Base-by-base conservation (phyloP, 1,284 basidiomycete genomes). In the Omphalotus olearius region DNA sequence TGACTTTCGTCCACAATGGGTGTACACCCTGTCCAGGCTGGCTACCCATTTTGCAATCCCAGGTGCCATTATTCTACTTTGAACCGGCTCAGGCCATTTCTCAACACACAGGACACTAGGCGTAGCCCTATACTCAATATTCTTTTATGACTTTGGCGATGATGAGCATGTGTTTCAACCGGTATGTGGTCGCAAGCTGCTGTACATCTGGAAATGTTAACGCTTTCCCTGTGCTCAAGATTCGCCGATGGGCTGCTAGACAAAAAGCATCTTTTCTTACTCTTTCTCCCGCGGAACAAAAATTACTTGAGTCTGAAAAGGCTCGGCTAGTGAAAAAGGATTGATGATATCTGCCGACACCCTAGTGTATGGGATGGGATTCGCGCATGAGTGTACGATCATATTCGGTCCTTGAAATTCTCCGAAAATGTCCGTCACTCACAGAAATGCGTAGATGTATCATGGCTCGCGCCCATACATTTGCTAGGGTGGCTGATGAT, bases 91-190 rank as follows among this genome's bases (percentile, higher is more conserved):
- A 23, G 30, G 30, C 30, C 2, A 33, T 13, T 9, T 33, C 30
- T 33, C 3, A 33, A 33, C 13, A 33, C 9, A 33, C 30, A 33
- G 7, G 30, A 33, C 4, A 7, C 30, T 54, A 87, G 85, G 69
- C 30, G 66, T 74, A 13, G 59, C 73, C 16, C 26, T 80, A 3
- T 87, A 88, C 56, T 74, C 74, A 6, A 67, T 82, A n/a, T 82
- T 87, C 61, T 67, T 81, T 47, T 76, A 77, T 46, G 83, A 87
- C 62, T 87, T 80, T 64, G 85, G 85, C 3, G 80, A 83, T 23
- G 68, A 71, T 46, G 85, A 87, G 30, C 85, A 87, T 62, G 80
- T 85, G 33, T 87, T 86, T 64, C 76, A 74, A 65, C 81, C 82
- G 16, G 84, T 86, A 57, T 60, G 82, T 72, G 39, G 4, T 10